Evolutionary conservation across 2,329 filamentous ascomycete species (phyloP).

Genomic region (Fusarium lateritium): DNA sequence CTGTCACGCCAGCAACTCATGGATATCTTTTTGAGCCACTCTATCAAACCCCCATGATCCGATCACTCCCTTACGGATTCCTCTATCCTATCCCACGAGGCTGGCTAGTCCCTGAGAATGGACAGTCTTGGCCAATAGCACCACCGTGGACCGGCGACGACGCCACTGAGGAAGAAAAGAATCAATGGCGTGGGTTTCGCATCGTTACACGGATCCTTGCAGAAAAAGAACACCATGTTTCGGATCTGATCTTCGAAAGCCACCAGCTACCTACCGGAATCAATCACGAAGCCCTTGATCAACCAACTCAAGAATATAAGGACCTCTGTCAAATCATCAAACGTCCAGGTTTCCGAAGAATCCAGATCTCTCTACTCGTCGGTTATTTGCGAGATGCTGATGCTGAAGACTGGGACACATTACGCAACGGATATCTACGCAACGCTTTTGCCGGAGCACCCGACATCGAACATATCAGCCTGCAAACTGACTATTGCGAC

Average conservation of each 20-base stretch:
- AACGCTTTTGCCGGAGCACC: background rate
- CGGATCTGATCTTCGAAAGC: background rate
- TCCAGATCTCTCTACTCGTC: background rate
- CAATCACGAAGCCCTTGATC: background rate
- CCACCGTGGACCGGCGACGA: background rate
- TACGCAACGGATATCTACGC: background rate
- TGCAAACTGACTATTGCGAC: background rate
- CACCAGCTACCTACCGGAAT: background rate
- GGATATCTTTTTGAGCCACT: background rate
- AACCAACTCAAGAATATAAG: background rate
- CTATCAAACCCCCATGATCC: background rate
- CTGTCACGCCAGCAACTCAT: background rate
- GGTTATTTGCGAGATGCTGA: background rate
- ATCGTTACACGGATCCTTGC: background rate
- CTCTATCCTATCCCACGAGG: background rate
- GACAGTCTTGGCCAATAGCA: background rate
- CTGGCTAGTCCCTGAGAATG: background rate
- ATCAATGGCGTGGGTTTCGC: background rate
- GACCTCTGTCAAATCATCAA: background rate
- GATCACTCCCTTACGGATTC: background rate
- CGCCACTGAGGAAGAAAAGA: background rate
- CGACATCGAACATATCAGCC: background rate
- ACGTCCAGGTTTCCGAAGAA: background rate
- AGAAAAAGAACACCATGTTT: background rate
- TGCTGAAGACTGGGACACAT: background rate